A percentile compares a stretch with the other conserved stretches of the same genome.
phyloP scores from a whole-genome alignment of 305 asterid species.

The Euphrasia arctica region DNA sequence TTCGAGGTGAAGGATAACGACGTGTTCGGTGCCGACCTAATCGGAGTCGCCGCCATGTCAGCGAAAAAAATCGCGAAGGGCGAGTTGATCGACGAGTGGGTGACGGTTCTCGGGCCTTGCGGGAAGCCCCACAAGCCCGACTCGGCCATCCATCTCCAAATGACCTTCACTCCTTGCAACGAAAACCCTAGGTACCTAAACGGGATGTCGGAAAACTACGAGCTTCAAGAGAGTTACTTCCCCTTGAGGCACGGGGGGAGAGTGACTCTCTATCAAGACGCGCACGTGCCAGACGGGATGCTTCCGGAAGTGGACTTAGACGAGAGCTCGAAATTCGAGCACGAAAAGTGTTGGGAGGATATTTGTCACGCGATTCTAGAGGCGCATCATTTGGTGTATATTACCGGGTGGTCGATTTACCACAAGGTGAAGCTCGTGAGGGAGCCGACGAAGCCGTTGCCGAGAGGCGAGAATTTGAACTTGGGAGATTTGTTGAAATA shows the following conservation, averaged over 20 bases:
- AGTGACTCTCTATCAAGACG: slow-evolving; percentile 84
- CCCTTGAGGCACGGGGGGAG: slow-evolving; percentile 77
- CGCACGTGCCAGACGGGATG: slow-evolving; percentile 69
- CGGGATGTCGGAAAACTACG: slow-evolving; percentile 45
- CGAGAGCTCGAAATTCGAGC: slow-evolving; percentile 61
- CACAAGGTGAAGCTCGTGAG: slow-evolving; percentile 86
- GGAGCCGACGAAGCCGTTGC: slow-evolving; percentile 75
- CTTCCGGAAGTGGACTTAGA: too few species aligned
- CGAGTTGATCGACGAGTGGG: slow-evolving; percentile 86
- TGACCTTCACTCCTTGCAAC: slow-evolving; percentile 50
- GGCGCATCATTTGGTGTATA: slow-evolving; percentile 78
- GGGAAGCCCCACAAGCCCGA: slow-evolving; percentile 75
- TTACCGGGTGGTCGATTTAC: slow-evolving; percentile 87
- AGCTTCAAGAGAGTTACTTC: slow-evolving; percentile 66
- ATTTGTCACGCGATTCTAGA: slow-evolving; percentile 79
- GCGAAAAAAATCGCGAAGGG: slow-evolving; percentile 60
- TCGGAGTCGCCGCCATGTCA: slow-evolving; percentile 66
- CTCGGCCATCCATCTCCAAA: slow-evolving; percentile 51
- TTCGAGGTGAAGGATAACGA: slow-evolving; percentile 94
- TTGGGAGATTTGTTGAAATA: slow-evolving; percentile 88
- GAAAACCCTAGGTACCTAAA: slow-evolving; percentile 36
- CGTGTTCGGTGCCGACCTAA: slow-evolving; percentile 83
- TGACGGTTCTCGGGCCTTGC: slow-evolving; percentile 52
- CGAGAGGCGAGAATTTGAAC: slow-evolving; percentile 75
- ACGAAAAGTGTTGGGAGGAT: slow-evolving; percentile 86